These are phyloP conservation scores for Fusarium nisikadoi DNA, from an alignment of 2,329 filamentous ascomycete species.

Conservation along the genomic window DNA sequence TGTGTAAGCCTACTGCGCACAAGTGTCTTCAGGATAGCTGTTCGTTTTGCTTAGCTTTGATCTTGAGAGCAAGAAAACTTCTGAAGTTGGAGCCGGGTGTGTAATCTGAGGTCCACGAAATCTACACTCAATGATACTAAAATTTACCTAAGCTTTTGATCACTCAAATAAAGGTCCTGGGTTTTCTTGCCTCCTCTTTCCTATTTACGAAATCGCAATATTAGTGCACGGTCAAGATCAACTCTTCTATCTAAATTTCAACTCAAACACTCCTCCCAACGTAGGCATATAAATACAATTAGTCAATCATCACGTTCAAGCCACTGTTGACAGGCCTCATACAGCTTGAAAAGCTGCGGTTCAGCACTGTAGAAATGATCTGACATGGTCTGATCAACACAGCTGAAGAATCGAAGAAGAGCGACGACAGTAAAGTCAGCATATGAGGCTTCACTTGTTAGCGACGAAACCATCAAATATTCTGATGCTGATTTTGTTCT, in stretches of 20 bases:
- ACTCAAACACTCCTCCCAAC: accelerated
- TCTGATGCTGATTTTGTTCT: background rate
- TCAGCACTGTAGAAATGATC: background rate
- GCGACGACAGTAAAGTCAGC: background rate
- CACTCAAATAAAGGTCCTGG: background rate
- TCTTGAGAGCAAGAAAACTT: no score
- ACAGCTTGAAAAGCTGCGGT: background rate
- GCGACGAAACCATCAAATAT: accelerated
- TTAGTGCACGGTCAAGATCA: no score
- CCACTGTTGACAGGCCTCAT: background rate
- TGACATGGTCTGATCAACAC: background rate
- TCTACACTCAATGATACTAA: background rate
- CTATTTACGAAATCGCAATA: background rate
- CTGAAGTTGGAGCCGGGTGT: background rate
- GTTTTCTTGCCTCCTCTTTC: background rate
- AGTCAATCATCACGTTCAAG: background rate
- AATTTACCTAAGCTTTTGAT: accelerated
- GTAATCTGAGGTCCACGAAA: background rate
- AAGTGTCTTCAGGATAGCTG: no score
- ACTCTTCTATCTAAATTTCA: background rate
- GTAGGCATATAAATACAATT: background rate
- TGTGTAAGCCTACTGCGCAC: no score
- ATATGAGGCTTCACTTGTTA: background rate
- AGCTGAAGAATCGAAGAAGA: background rate
- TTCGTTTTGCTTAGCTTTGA: no score